Percentiles rank a stretch among this genome's conserved stretches.
Conservation (phyloP, 2,329 filamentous ascomycete species). For the Colletotrichum musicola region DNA sequence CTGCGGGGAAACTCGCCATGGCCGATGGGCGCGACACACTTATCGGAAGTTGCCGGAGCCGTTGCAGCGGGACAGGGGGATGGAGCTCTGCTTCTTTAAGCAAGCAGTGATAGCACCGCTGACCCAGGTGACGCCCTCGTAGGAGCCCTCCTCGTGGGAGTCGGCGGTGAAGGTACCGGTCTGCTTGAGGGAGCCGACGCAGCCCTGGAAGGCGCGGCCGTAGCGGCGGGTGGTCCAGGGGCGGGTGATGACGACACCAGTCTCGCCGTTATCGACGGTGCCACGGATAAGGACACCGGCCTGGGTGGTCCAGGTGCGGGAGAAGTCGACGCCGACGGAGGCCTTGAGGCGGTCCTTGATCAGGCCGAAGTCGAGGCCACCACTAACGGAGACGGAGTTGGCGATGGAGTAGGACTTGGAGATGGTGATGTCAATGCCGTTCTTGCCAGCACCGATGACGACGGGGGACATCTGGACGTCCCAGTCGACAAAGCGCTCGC, state of each 20-base stretch:
- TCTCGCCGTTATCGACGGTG: conserved; percentile 27
- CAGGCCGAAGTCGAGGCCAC: conserved; percentile 5
- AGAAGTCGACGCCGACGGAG: conserved; percentile 15
- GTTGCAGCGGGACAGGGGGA: background rate
- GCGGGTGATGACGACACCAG: conserved; percentile 26
- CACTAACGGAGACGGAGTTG: conserved; percentile 19
- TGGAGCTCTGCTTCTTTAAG: conserved; percentile 1
- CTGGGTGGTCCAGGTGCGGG: conserved; percentile 30
- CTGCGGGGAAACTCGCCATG: background rate
- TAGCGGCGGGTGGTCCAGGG: conserved; percentile 37
- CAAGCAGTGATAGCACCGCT: conserved; percentile 24
- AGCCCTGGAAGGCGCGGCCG: conserved; percentile 35
- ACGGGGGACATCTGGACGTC: conserved; percentile 38
- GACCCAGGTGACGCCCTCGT: conserved; percentile 28
- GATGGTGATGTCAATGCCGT: conserved; percentile 32
- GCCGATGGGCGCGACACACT: background rate
- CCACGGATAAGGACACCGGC: conserved; percentile 29
- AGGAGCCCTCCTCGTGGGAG: conserved; percentile 26
- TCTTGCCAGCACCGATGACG: conserved; percentile 26
- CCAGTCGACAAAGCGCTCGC: conserved; percentile 36
- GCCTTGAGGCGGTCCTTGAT: conserved; percentile 24
- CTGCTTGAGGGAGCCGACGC: conserved; percentile 21
- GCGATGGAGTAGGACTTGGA: conserved; percentile 28
- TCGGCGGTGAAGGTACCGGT: conserved; percentile 35
- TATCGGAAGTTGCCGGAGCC: background rate